Base-by-base conservation (phyloP, 1,284 basidiomycete genomes). In the Apiotrichum gamsii region DNA sequence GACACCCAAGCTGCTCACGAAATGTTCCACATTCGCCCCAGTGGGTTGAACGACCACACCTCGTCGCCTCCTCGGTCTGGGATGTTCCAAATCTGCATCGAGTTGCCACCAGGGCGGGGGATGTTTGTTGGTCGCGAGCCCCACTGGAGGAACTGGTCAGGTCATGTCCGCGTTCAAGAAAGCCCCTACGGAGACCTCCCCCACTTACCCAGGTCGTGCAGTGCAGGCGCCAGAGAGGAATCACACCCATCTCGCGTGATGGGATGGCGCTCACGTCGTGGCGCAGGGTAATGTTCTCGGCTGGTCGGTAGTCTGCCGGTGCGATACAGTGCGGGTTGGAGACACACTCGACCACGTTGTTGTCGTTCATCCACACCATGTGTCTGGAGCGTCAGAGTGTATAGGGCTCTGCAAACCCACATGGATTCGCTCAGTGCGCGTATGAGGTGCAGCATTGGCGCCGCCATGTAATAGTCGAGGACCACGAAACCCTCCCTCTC, bases 361-460 rank as follows among this genome's bases (percentile, higher is more conserved):
- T 24, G 21, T 49, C 47, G 9, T 39, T 39, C 37, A 49, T 44
- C 42, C 42, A 43, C 19, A 49, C 41, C 37, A 39, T 39, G 38
- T 44, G 47, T 14, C 42, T 43, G n/a, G 25, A 6, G 8, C 6
- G 25, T 28, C 25, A 28, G 25, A 11, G 25, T 6, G 25, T 11
- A 28, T 28, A 6, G 25, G 25, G 25, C 5, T 13, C 2, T 4
- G 10, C 3, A 15, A 23, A 43, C 42, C 30, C 21, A 43, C 42
- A 43, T 16, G 5, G 42, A 43, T 15, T 13, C 14, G 20, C 24
- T 36, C 16, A 43, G 20, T 15, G 8, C 15, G 0, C 28, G 24
- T 4, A 25, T 21, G 9, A 43, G 25, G 15, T 43, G 42, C 10
- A 43, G 24, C 24, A 43, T 30, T 16, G 34, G 33, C 15, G 42